These are phyloP conservation scores for Dioscorea zingiberensis DNA, from an alignment of 106 monocot species.

Conservation along the genomic window DNA sequence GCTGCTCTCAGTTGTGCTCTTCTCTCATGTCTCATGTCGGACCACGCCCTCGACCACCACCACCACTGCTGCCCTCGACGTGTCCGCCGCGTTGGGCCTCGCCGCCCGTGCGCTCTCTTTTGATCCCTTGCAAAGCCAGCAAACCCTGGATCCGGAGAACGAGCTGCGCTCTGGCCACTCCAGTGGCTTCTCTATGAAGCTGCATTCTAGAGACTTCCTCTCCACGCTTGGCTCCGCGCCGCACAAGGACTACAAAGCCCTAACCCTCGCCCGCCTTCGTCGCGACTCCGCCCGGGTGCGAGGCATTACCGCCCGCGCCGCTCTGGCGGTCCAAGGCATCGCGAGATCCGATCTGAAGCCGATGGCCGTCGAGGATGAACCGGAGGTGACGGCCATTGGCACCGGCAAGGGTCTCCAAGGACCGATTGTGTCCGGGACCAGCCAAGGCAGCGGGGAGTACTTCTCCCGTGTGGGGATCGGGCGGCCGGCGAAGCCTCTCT, in stretches of 20 bases:
- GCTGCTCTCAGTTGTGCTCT: slow-evolving; percentile 9
- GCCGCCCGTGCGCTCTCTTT: slow-evolving; percentile 31
- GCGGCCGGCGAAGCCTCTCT: slow-evolving; percentile 37
- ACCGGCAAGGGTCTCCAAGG: slow-evolving; percentile 30
- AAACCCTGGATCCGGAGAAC: slow-evolving; percentile 14
- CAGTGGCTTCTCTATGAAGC: slow-evolving; percentile 13
- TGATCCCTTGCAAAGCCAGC: slow-evolving; percentile 6
- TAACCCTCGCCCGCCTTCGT: slow-evolving; percentile 50
- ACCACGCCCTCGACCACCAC: neutral
- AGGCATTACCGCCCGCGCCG: slow-evolving; percentile 20
- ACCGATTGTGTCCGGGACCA: slow-evolving; percentile 62
- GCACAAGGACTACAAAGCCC: slow-evolving; percentile 44
- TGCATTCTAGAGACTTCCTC: slow-evolving; percentile 53
- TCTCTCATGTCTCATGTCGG: slow-evolving; percentile 1
- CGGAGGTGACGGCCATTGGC: neutral
- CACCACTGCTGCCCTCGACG: slow-evolving; percentile 34
- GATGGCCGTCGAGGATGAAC: neutral
- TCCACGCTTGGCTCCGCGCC: neutral
- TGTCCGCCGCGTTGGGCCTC: slow-evolving; percentile 29
- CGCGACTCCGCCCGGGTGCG: slow-evolving; percentile 46
- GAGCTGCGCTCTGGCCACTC: neutral
- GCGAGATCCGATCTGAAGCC: slow-evolving; percentile 44
- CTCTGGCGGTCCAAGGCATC: slow-evolving; percentile 32
- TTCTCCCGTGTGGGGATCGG: slow-evolving; percentile 68
- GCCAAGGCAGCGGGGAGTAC: slow-evolving; percentile 88